Percentiles rank a stretch among this genome's conserved stretches.
Evolutionary conservation across 257 asterid genomes (phyloP).

Genomic region (Voacanga thouarsii): DNA sequence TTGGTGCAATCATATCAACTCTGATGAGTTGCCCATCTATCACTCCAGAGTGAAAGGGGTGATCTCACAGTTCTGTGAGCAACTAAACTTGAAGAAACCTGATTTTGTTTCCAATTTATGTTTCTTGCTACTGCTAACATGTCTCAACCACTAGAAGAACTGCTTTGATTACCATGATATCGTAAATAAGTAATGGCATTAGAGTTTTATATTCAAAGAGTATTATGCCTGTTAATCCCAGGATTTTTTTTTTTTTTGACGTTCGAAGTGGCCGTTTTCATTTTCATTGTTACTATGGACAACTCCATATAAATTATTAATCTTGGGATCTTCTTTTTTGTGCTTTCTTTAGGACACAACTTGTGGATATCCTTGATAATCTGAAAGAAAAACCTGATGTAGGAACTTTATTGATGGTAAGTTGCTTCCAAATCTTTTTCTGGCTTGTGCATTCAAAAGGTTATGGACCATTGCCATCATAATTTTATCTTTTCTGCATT

Average conservation of each 20-base stretch:
- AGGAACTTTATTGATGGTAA: conserved; percentile 73
- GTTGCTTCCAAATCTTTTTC: conserved; percentile 9
- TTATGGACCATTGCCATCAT: neutral
- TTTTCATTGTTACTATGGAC: neutral
- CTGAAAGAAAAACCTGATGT: conserved; percentile 97
- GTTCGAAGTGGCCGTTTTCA: neutral
- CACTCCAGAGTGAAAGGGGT: neutral
- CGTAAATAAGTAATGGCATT: neutral
- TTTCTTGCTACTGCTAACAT: neutral
- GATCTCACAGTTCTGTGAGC: neutral
- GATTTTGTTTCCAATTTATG: too few species aligned
- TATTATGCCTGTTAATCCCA: neutral
- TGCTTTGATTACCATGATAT: neutral
- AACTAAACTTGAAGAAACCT: neutral
- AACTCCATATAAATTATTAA: neutral
- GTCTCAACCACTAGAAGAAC: neutral
- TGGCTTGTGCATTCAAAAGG: neutral
- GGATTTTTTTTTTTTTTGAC: neutral
- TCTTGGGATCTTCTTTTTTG: conserved; percentile 11
- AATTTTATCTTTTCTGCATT: neutral
- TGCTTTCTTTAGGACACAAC: conserved; percentile 45
- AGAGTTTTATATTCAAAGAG: neutral
- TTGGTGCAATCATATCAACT: neutral
- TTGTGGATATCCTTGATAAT: conserved; percentile 81
- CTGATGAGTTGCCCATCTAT: neutral